phyloP scores from a whole-genome alignment of 2,329 filamentous ascomycete genomes.

The Cercospora zeina region DNA sequence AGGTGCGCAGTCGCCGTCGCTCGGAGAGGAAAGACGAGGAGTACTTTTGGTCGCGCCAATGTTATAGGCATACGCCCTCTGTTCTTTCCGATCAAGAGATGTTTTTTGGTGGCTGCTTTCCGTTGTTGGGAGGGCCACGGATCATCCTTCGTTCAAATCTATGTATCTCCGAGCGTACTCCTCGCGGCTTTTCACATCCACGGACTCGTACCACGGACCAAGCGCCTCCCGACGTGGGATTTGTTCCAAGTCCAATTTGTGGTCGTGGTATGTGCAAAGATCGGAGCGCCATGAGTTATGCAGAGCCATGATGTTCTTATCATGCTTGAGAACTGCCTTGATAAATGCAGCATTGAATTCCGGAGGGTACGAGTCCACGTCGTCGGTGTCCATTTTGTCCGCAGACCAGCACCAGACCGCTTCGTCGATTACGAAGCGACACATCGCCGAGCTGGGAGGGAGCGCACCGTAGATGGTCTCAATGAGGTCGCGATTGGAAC shows the following conservation, averaged over 20 bases:
- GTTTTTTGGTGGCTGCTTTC: background rate
- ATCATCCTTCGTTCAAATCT: background rate
- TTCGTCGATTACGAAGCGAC: slow-evolving; percentile 13
- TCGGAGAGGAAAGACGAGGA: too few relatives aligned
- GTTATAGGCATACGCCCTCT: too few relatives aligned
- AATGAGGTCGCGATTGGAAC: background rate
- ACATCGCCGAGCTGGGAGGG: slow-evolving; percentile 1
- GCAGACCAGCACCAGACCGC: slow-evolving; percentile 11
- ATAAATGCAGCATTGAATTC: slow-evolving; percentile 8
- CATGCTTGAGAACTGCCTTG: background rate
- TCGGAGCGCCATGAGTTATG: background rate
- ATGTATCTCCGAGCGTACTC: background rate
- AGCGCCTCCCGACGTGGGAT: background rate
- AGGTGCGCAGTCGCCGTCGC: too few relatives aligned
- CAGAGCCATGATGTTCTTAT: background rate
- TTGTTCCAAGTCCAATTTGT: background rate
- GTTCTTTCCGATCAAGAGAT: background rate
- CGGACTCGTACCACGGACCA: background rate
- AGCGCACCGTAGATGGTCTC: background rate
- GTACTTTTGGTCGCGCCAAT: too few relatives aligned
- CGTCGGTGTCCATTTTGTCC: slow-evolving; percentile 60
- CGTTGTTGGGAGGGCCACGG: background rate
- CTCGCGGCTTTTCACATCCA: background rate
- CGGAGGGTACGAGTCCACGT: slow-evolving; percentile 52
- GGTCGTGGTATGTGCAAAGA: slow-evolving; percentile 7